Evolutionary conservation across 441 rosid species (phyloP).

Genomic region (Sinapis alba): DNA sequence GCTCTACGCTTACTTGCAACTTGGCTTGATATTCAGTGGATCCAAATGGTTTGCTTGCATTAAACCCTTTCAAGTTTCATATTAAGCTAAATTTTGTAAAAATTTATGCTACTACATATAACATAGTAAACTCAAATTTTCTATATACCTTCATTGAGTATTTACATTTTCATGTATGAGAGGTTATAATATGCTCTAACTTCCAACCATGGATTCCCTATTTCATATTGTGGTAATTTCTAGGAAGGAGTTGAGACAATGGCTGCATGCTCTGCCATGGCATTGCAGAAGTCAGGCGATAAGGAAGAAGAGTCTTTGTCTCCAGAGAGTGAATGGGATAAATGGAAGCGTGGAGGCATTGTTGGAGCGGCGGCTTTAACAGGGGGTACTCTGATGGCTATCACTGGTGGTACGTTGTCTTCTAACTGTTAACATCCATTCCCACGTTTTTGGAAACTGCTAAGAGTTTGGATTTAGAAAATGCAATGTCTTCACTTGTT

Average conservation of each 20-base stretch:
- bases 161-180: not conserved
- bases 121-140: not conserved
- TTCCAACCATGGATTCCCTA: not conserved
- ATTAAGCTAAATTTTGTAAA: not conserved
- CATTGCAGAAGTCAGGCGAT: slow-evolving; percentile 53
- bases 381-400: slow-evolving; percentile 90
- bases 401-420: slow-evolving; percentile 74
- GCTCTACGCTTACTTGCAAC: slow-evolving; percentile 73
- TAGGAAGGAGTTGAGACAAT: slow-evolving; percentile 85
- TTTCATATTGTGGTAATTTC: not conserved
- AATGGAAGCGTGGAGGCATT: slow-evolving; percentile 90
- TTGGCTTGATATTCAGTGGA: slow-evolving; percentile 76
- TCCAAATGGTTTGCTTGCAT: slow-evolving; percentile 62
- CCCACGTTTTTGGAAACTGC: not conserved
- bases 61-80: slow-evolving; percentile 1
- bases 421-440: not conserved
- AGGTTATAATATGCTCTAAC: not conserved
- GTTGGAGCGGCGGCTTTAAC: slow-evolving; percentile 91
- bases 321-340: slow-evolving; percentile 53
- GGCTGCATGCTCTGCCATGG: slow-evolving; percentile 77
- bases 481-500: not conserved
- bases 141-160: not conserved
- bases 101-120: not conserved
- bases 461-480: not conserved
- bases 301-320: slow-evolving; percentile 51